phyloP scores from a whole-genome alignment of 164 flowering plant genomes.

The Macadamia integrifolia region DNA sequence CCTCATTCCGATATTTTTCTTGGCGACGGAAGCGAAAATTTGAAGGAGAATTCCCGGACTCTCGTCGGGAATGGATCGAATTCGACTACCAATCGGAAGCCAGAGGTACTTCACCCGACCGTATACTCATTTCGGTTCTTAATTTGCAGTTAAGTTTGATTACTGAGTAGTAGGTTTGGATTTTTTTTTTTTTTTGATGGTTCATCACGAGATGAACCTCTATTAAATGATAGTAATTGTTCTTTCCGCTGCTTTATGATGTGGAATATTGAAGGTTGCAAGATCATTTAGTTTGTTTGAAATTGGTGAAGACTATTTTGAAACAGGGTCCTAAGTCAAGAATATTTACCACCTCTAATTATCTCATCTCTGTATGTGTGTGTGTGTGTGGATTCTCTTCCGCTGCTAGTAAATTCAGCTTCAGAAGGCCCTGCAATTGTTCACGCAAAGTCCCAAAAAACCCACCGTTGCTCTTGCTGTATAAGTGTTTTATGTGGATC shows the following conservation, averaged over 20 bases:
- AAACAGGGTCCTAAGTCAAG: too few species aligned
- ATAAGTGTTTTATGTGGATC: background rate
- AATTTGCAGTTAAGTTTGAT: background rate
- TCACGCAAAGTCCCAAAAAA: too few species aligned
- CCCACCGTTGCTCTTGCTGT: background rate
- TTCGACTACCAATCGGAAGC: constrained; percentile 12
- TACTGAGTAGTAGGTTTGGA: background rate
- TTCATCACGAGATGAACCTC: background rate
- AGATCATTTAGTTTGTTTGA: background rate
- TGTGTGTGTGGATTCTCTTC: too few species aligned
- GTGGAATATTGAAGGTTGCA: background rate
- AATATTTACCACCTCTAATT: too few species aligned
- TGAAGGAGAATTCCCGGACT: constrained; percentile 19
- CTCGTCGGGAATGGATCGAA: constrained; percentile 12
- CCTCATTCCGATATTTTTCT: constrained; percentile 19
- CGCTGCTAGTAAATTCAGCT: too few species aligned
- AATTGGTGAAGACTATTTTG: background rate
- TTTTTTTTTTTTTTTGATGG: background rate
- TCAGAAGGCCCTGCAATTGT: too few species aligned
- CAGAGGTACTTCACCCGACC: constrained; percentile 20
- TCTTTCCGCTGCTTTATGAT: background rate
- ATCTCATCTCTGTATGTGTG: too few species aligned
- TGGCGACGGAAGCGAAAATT: constrained; percentile 20
- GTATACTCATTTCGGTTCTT: background rate
- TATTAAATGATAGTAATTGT: background rate